phyloP scores from a whole-genome alignment of 768 basidiomycete genomes.

The Russula dissimulans region DNA sequence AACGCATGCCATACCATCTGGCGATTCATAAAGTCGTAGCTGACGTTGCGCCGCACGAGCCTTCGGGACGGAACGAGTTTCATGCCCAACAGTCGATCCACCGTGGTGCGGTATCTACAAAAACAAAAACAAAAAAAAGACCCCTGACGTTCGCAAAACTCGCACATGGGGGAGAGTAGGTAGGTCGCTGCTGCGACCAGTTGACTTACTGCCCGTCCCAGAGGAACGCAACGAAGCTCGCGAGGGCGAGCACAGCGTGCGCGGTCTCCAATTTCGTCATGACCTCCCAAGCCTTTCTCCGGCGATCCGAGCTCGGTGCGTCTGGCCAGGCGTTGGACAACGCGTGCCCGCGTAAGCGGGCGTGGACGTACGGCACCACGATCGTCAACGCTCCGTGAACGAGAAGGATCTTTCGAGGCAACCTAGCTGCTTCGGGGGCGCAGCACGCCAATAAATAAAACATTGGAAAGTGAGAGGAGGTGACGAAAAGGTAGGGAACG shows the following conservation, averaged over 20 bases:
- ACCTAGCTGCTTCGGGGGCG: conserved; percentile 43
- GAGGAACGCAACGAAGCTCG: conserved; percentile 78
- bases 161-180: too few species aligned
- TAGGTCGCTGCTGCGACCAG: too few species aligned
- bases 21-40: conserved; percentile 98
- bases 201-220: conserved; percentile 69
- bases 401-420: conserved; percentile 52
- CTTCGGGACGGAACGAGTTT: conserved; percentile 61
- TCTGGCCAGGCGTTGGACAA: conserved; percentile 88
- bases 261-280: conserved; percentile 60
- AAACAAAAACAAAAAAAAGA: neutral
- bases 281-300: conserved; percentile 63
- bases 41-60: conserved; percentile 72
- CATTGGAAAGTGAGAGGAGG: conserved; percentile 1
- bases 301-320: conserved; percentile 66
- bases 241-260: conserved; percentile 50
- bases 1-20: conserved; percentile 99
- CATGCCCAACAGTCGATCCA: conserved; percentile 71
- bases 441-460: neutral
- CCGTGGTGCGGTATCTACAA: conserved; percentile 72
- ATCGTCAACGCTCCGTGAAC: conserved; percentile 67
- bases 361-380: conserved; percentile 69
- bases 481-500: neutral
- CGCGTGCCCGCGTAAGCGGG: conserved; percentile 62
- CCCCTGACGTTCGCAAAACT: neutral